Conservation (phyloP, 257 asterid species). For the Petrea volubilis region DNA sequence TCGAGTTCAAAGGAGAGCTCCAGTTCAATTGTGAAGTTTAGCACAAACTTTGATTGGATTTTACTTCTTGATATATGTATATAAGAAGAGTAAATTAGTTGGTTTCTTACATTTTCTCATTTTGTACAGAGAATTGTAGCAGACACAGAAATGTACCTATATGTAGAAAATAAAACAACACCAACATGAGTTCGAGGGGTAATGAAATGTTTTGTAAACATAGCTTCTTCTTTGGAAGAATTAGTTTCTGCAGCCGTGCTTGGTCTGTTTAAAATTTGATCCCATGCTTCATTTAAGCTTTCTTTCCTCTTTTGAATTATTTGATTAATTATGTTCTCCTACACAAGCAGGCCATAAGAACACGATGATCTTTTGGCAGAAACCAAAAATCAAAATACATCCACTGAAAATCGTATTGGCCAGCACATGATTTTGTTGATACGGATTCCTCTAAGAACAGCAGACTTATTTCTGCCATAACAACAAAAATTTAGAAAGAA, state of each 20-base stretch:
- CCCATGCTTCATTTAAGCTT: background rate
- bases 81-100: background rate
- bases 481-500: background rate
- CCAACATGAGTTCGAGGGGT: background rate
- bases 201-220: background rate
- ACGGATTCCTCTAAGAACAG: background rate
- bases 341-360: background rate
- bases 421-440: background rate
- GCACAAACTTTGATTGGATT: conserved; percentile 1
- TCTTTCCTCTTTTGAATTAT: background rate
- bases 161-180: background rate
- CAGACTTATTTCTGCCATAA: background rate
- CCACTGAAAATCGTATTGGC: background rate
- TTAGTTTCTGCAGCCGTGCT: background rate
- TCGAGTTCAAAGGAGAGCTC: conserved; percentile 35
- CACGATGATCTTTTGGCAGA: background rate
- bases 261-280: background rate
- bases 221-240: background rate
- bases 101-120: background rate
- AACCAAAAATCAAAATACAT: background rate
- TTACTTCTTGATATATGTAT: conserved; percentile 20
- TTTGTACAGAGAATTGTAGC: conserved; percentile 14
- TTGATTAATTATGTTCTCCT: background rate
- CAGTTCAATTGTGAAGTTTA: conserved; percentile 26
- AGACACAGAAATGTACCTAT: background rate